Percentiles rank a stretch among this genome's conserved stretches.
phyloP scores from a whole-genome alignment of 139 green algal species.

The Trebouxia sp. region DNA sequence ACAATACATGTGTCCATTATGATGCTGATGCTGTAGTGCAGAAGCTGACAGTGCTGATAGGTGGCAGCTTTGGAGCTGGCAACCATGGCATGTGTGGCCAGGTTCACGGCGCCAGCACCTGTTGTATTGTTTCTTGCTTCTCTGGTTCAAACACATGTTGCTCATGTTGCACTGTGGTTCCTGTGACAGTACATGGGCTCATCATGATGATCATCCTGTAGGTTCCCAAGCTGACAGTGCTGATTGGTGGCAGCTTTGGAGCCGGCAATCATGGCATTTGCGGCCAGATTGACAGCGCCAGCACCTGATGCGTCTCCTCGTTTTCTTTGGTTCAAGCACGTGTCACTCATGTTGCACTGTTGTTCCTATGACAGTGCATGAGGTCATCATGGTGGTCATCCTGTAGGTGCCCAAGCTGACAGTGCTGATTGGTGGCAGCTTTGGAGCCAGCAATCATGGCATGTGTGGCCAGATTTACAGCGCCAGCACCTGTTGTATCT shows the following conservation, averaged over 20 bases:
- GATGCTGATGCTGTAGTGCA: constrained; percentile 64
- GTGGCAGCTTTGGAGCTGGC: constrained; percentile 86
- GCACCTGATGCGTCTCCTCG: too few species aligned
- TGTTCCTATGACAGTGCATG: too few species aligned
- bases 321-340: constrained; percentile 45
- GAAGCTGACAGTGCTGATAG: constrained; percentile 88
- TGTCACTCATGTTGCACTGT: constrained; percentile 87
- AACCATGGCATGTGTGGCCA: constrained; percentile 97
- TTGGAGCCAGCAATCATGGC: constrained; percentile 93
- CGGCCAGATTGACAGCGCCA: too few species aligned
- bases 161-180: constrained; percentile 90
- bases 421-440: constrained; percentile 84
- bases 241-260: too few species aligned
- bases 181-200: constrained; percentile 66
- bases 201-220: constrained; percentile 29
- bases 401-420: constrained; percentile 89
- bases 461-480: constrained; percentile 94
- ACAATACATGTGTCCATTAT: constrained; percentile 57
- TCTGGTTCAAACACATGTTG: constrained; percentile 59
- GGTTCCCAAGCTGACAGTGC: too few species aligned
- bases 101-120: constrained; percentile 86
- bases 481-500: constrained; percentile 81
- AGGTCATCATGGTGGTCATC: not conserved
- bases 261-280: too few species aligned
- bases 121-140: constrained; percentile 40